A percentile compares a stretch with the other conserved stretches of the same genome.
Evolutionary conservation across 202 grass and related monocot genomes (phyloP).

Genomic region (Musa balbisiana): DNA sequence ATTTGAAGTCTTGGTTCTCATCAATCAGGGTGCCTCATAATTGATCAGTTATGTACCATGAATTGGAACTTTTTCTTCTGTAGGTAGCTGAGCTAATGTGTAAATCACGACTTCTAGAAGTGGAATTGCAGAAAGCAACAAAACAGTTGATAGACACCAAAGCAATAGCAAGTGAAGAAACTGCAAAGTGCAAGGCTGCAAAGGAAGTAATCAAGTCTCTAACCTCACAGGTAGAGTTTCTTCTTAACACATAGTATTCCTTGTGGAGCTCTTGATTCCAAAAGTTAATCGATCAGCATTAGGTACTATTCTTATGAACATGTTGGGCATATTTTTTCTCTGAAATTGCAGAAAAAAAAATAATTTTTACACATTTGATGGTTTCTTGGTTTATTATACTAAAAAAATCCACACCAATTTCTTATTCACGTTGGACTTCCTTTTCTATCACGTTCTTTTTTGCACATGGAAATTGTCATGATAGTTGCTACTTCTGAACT

Average conservation of each 20-base stretch:
- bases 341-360: neutral
- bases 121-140: conserved; percentile 30
- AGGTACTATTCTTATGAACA: neutral
- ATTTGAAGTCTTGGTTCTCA: neutral
- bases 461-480: too few species aligned
- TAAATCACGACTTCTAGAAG: conserved; percentile 11
- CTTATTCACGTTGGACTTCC: neutral
- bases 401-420: neutral
- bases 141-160: conserved; percentile 41
- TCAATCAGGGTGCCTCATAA: neutral
- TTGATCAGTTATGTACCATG: neutral
- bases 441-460: neutral
- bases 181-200: conserved; percentile 52
- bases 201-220: conserved; percentile 60
- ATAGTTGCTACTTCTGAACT: too few species aligned
- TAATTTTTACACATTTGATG: neutral
- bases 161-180: conserved; percentile 39
- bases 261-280: neutral
- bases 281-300: neutral
- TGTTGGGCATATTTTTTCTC: neutral
- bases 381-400: neutral
- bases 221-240: conserved; percentile 37
- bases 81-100: conserved; percentile 6
- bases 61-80: neutral
- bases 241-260: neutral